These are phyloP conservation scores for Limonomyces culmigenus DNA, from an alignment of 1,284 basidiomycete species.

Conservation along the genomic window DNA sequence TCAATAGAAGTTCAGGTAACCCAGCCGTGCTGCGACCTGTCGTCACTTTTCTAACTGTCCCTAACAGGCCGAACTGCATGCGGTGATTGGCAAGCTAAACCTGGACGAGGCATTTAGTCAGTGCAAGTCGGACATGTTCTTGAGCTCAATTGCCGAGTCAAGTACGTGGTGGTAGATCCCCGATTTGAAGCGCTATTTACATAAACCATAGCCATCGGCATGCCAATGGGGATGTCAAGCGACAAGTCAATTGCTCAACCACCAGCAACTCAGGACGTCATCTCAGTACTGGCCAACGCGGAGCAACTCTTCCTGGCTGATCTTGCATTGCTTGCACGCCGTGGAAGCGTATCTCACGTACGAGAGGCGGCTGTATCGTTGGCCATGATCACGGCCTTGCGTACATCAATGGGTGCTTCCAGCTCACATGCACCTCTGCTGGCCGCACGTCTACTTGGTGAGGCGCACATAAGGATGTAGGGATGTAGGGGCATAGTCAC, in stretches of 20 bases:
- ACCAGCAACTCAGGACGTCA: slow-evolving; percentile 40
- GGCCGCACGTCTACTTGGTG: slow-evolving; percentile 54
- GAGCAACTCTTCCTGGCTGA: slow-evolving; percentile 57
- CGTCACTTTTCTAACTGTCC: too few relatives aligned
- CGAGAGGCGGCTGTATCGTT: slow-evolving; percentile 59
- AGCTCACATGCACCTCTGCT: slow-evolving; percentile 27
- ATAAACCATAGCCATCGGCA: slow-evolving; percentile 45
- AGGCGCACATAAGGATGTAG: slow-evolving; percentile 11
- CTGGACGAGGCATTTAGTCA: slow-evolving; percentile 60
- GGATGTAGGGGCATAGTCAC: slow-evolving; percentile 2
- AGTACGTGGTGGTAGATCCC: slow-evolving; percentile 27
- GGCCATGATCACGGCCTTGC: slow-evolving; percentile 57
- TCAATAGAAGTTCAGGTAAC: slow-evolving; percentile 41
- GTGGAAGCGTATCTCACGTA: slow-evolving; percentile 51
- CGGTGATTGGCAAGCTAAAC: slow-evolving; percentile 56
- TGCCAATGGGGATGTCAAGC: slow-evolving; percentile 64
- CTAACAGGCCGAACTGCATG: slow-evolving; percentile 50
- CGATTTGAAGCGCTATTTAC: neutral
- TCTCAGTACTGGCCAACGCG: slow-evolving; percentile 42
- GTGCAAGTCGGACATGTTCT: slow-evolving; percentile 72
- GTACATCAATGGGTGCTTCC: slow-evolving; percentile 56
- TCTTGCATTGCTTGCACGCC: slow-evolving; percentile 34
- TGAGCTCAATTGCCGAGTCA: slow-evolving; percentile 76
- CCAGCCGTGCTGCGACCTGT: too few relatives aligned
- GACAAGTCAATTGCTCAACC: slow-evolving; percentile 21